Evolutionary conservation across 1,139 yeast species (phyloP).

Genomic region (Sugiyamaella paludigena): DNA sequence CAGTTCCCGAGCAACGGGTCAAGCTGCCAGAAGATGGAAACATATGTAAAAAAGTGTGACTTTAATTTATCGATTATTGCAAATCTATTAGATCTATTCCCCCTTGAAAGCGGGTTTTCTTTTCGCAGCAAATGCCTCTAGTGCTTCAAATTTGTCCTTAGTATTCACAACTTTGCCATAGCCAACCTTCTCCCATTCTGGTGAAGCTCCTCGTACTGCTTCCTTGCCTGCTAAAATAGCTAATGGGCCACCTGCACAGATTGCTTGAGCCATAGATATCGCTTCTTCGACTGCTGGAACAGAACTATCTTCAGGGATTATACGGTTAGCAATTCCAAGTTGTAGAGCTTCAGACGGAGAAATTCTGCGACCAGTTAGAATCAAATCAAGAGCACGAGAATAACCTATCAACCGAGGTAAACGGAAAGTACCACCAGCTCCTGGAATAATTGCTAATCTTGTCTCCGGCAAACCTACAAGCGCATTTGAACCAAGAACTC

Average conservation of each 20-base stretch:
- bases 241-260: constrained; percentile 35
- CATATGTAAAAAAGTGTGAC: no score
- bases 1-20: no score
- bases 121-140: constrained; percentile 35
- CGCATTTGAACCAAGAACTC: constrained; percentile 16
- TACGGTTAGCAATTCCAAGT: constrained; percentile 16
- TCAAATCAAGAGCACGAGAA: constrained; percentile 18
- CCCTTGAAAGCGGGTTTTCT: constrained; percentile 35
- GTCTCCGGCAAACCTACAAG: constrained; percentile 17
- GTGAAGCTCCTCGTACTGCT: constrained; percentile 32
- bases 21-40: no score
- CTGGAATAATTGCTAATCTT: constrained; percentile 16
- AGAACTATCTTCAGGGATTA: constrained; percentile 1
- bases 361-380: constrained; percentile 15
- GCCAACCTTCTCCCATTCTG: constrained; percentile 30
- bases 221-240: constrained; percentile 34
- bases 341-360: constrained; percentile 15
- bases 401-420: constrained; percentile 25
- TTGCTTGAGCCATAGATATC: constrained; percentile 17
- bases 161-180: constrained; percentile 33
- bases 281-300: constrained; percentile 15
- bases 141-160: constrained; percentile 36
- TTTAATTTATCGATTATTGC: no score
- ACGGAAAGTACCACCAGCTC: constrained; percentile 37
- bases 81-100: constrained; percentile 20